Percentiles rank a stretch among this genome's conserved stretches.
phyloP scores from a whole-genome alignment of 176 grass and related monocot species.

The Oryza longistaminata region DNA sequence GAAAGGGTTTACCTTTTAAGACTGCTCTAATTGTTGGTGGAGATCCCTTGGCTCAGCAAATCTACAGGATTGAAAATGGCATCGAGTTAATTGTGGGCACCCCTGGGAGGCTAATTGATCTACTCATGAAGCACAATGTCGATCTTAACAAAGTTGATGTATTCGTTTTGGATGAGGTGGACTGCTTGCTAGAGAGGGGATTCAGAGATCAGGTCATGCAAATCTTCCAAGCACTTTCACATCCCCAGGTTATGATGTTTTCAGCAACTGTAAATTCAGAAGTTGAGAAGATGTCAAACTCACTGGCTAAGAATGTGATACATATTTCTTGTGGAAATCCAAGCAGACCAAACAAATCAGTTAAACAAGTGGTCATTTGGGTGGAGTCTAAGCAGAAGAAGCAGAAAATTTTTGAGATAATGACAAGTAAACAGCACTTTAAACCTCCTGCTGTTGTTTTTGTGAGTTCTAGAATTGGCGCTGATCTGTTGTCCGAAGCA shows the following conservation, averaged over 20 bases:
- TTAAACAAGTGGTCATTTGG: conserved; percentile 89
- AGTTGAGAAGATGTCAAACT: conserved; percentile 63
- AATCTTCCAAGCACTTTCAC: conserved; percentile 70
- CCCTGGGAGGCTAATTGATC: conserved; percentile 86
- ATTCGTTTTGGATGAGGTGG: conserved; percentile 92
- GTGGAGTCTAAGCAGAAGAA: conserved; percentile 94
- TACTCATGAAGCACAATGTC: conserved; percentile 75
- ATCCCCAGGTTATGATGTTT: conserved; percentile 89
- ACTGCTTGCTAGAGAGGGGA: conserved; percentile 74
- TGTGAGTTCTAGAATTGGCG: conserved; percentile 81
- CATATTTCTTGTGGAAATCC: conserved; percentile 64
- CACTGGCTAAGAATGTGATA: conserved; percentile 65
- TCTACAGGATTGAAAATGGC: conserved; percentile 79
- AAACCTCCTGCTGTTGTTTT: conserved; percentile 83
- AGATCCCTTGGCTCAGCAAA: conserved; percentile 74
- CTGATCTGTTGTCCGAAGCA: conserved; percentile 82
- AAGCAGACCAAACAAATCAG: conserved; percentile 68
- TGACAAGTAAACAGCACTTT: conserved; percentile 76
- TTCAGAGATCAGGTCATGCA: conserved; percentile 83
- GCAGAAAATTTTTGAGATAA: conserved; percentile 91
- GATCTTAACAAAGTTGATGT: conserved; percentile 61
- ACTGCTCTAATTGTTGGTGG: conserved; percentile 91
- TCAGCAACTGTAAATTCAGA: conserved; percentile 72
- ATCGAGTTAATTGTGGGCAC: conserved; percentile 89
- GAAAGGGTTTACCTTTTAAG: conserved; percentile 88